Conservation (phyloP, 2,329 filamentous ascomycete genomes). For the Chaetomiaceae sp. region DNA sequence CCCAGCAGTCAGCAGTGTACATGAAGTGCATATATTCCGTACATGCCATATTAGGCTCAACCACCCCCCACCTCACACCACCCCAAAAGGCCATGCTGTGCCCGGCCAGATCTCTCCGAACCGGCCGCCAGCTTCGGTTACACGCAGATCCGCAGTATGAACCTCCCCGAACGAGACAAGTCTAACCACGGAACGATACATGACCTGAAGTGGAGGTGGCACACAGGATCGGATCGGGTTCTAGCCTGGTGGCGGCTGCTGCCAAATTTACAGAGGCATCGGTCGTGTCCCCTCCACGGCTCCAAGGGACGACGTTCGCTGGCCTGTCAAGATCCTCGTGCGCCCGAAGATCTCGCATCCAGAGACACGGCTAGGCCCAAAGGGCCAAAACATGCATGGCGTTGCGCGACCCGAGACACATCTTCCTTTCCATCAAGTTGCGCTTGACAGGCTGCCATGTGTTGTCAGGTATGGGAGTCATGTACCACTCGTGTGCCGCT, state of each 20-base stretch:
- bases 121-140: constrained; percentile 6
- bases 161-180: background rate
- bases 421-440: constrained; percentile 3
- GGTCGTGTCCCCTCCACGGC: background rate
- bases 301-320: no score
- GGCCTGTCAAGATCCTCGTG: constrained; percentile 1
- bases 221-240: constrained; percentile 9
- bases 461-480: no score
- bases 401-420: constrained; percentile 16
- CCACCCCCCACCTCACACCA: no score
- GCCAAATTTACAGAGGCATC: background rate
- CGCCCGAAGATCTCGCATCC: constrained; percentile 16
- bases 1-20: no score
- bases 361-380: constrained; percentile 14
- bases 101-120: constrained; percentile 8
- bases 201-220: background rate
- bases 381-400: constrained; percentile 14
- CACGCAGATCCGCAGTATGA: constrained; percentile 18
- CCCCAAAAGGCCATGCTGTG: background rate
- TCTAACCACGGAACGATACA: background rate
- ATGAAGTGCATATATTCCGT: no score
- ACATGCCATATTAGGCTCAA: no score
- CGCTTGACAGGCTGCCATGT: constrained; percentile 9
- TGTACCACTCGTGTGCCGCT: no score
- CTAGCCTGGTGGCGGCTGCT: background rate